These are phyloP conservation scores for Pyricularia grisea DNA, from an alignment of 2,329 filamentous ascomycete species.

Conservation along the genomic window DNA sequence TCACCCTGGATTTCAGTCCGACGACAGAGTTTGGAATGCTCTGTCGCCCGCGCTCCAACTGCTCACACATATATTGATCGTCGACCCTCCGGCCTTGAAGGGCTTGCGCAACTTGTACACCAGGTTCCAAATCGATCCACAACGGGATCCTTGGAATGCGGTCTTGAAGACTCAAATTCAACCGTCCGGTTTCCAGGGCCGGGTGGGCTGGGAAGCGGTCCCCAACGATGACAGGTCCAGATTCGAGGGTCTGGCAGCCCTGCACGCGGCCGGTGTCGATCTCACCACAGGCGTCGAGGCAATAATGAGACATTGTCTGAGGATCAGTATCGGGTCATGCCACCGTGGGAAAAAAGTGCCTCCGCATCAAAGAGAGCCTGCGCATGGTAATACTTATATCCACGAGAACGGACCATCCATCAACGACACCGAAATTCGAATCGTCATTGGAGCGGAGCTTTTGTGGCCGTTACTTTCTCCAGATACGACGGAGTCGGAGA, in stretches of 20 bases:
- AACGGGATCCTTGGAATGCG: neutral
- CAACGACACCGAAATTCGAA: neutral
- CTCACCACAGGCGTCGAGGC: neutral
- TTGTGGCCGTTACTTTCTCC: neutral
- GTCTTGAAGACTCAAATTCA: neutral
- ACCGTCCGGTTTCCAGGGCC: neutral
- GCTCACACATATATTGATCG: neutral
- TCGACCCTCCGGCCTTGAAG: neutral
- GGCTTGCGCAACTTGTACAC: neutral
- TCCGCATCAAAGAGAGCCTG: neutral
- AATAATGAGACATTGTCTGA: neutral
- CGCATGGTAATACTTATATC: neutral
- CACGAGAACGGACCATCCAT: neutral
- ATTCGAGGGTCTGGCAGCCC: neutral
- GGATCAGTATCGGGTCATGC: neutral
- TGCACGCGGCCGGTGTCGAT: neutral
- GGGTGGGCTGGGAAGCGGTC: neutral
- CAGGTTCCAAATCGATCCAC: neutral
- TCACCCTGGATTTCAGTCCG: neutral
- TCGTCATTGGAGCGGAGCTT: neutral
- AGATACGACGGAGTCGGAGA: neutral
- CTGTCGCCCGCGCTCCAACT: neutral
- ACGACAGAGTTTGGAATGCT: neutral
- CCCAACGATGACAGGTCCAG: neutral
- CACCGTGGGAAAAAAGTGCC: neutral